Conservation (phyloP, 2,329 filamentous ascomycete genomes). For the Tolypocladium ovalisporum region DNA sequence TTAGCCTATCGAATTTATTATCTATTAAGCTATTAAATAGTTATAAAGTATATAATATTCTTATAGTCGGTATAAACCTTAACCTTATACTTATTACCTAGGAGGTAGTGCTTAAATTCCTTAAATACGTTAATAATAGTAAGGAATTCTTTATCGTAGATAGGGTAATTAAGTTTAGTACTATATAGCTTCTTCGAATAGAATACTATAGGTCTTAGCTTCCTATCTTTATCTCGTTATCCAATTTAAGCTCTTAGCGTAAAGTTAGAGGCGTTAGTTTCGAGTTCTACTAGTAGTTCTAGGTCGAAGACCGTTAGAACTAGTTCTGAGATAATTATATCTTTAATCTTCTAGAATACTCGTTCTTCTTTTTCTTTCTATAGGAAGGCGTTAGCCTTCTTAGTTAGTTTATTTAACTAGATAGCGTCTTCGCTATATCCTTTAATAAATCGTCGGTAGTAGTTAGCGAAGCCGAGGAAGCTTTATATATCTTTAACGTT, state of each 20-base stretch:
- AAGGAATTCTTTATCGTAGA: conserved; percentile 12
- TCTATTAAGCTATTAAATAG: conserved; percentile 6
- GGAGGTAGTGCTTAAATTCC: conserved; percentile 11
- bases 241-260: neutral
- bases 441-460: neutral
- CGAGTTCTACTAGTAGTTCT: conserved; percentile 3
- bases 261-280: conserved; percentile 6
- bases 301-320: neutral
- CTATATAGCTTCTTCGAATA: conserved; percentile 10
- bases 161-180: conserved; percentile 11
- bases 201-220: conserved; percentile 5
- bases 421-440: neutral
- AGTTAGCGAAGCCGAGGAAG: neutral
- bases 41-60: conserved; percentile 9
- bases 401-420: neutral
- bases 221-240: conserved; percentile 4
- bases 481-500: neutral
- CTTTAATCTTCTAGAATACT: neutral
- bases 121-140: conserved; percentile 12
- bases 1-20: neutral
- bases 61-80: conserved; percentile 12
- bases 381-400: neutral
- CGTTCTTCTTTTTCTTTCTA: neutral
- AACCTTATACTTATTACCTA: conserved; percentile 5
- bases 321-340: neutral